Percentiles rank a stretch among this genome's conserved stretches.
Conservation (phyloP, 768 basidiomycete genomes). For the Psilocybe sp. region DNA sequence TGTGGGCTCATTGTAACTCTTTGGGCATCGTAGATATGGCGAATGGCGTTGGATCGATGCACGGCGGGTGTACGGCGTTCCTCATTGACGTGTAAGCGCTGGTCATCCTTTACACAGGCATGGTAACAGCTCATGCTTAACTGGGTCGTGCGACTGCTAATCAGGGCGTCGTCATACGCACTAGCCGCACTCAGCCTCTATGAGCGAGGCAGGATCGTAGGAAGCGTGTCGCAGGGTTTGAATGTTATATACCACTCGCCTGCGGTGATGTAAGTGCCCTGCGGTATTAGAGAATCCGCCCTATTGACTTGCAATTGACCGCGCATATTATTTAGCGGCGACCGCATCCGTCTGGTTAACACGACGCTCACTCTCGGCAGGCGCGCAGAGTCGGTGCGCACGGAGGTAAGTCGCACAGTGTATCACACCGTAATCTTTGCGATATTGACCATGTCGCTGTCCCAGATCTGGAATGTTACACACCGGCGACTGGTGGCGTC, state of each 20-base stretch:
- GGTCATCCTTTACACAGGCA: neutral
- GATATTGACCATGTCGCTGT: neutral
- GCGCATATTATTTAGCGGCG: conserved; percentile 31
- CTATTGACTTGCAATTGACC: neutral
- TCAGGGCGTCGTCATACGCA: conserved; percentile 48
- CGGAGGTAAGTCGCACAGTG: conserved; percentile 35
- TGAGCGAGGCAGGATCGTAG: conserved; percentile 18
- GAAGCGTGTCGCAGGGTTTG: conserved; percentile 48
- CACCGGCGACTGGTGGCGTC: conserved; percentile 49
- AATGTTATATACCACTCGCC: conserved; percentile 57
- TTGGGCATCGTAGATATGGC: conserved; percentile 42
- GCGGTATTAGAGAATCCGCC: neutral
- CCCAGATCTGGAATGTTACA: conserved; percentile 55
- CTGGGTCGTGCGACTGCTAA: neutral
- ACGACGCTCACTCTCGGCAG: conserved; percentile 49
- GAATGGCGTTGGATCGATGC: conserved; percentile 41
- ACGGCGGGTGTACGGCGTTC: conserved; percentile 53
- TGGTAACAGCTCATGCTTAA: neutral
- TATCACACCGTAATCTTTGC: neutral
- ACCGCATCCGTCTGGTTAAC: conserved; percentile 48
- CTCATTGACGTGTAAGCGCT: conserved; percentile 47
- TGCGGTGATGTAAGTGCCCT: conserved; percentile 38
- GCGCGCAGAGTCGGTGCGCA: conserved; percentile 44
- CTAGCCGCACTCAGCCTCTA: conserved; percentile 32
- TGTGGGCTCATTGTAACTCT: neutral